Evolutionary conservation across 441 rosid species (phyloP).

Genomic region (Pelargonium fulgidum): DNA sequence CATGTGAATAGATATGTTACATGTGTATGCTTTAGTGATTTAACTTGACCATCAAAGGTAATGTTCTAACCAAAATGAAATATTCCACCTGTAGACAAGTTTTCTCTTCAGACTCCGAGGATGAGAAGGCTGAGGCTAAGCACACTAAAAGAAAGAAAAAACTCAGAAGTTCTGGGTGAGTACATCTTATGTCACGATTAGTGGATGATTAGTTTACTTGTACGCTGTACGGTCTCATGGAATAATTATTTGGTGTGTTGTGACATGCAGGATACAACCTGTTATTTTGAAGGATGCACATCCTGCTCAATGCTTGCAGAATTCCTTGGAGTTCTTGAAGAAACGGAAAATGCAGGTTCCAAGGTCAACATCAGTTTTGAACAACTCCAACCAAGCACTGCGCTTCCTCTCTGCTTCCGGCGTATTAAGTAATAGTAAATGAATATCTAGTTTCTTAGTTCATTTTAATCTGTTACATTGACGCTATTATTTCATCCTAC

Average conservation of each 20-base stretch:
- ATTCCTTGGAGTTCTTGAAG: constrained; percentile 70
- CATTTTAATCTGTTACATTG: background rate
- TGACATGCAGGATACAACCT: constrained; percentile 46
- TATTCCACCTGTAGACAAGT: constrained; percentile 44
- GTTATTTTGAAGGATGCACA: constrained; percentile 63
- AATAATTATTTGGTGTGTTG: constrained; percentile 13
- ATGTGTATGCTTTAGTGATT: background rate
- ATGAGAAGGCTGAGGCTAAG: constrained; percentile 40
- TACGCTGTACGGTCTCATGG: background rate
- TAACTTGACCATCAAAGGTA: constrained; percentile 10
- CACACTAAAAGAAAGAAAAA: constrained; percentile 45
- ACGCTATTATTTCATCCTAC: background rate
- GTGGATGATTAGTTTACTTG: background rate
- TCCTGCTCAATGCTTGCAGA: constrained; percentile 62
- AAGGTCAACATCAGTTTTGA: constrained; percentile 61
- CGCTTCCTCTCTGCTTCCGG: constrained; percentile 55
- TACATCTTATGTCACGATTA: background rate
- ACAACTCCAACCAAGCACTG: constrained; percentile 67
- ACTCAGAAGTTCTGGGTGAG: constrained; percentile 58
- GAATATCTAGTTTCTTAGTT: constrained; percentile 5
- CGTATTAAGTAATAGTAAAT: constrained; percentile 38
- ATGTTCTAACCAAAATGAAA: background rate
- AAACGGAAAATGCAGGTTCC: constrained; percentile 67
- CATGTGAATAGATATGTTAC: background rate
- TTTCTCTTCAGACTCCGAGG: constrained; percentile 53